These are phyloP conservation scores for Phyllosticta citribraziliensis DNA, from an alignment of 2,329 filamentous ascomycete species.

Conservation along the genomic window DNA sequence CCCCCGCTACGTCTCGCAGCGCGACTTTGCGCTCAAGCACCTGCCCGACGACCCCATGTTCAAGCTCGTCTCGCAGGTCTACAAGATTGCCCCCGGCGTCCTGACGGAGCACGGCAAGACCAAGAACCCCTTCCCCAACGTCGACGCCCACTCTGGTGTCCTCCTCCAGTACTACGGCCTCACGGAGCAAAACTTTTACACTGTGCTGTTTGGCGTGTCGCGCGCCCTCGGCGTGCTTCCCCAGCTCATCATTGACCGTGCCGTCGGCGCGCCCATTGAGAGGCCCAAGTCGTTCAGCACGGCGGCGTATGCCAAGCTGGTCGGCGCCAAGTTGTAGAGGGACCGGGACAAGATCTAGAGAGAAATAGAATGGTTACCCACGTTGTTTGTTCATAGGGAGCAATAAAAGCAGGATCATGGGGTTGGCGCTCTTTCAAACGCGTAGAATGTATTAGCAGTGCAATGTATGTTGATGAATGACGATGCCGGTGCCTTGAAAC, in stretches of 20 bases:
- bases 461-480: conserved; percentile 1
- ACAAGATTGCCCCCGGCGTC: conserved; percentile 98
- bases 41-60: conserved; percentile 98
- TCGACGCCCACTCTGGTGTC: conserved; percentile 97
- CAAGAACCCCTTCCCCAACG: conserved; percentile 99
- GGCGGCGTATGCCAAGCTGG: conserved; percentile 89
- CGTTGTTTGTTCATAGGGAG: background rate
- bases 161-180: conserved; percentile 99
- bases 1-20: conserved; percentile 96
- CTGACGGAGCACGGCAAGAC: conserved; percentile 99
- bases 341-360: background rate
- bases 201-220: conserved; percentile 97
- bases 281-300: conserved; percentile 98
- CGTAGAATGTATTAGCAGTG: background rate
- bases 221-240: conserved; percentile 96
- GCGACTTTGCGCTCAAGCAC: conserved; percentile 89
- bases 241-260: conserved; percentile 99
- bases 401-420: background rate
- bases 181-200: conserved; percentile 99
- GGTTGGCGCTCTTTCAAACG: background rate
- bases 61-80: conserved; percentile 99
- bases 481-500: background rate
- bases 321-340: conserved; percentile 67
- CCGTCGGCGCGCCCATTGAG: conserved; percentile 93
- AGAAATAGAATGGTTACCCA: conserved; percentile 1